A percentile compares a stretch with the other conserved stretches of the same genome.
phyloP scores from a whole-genome alignment of 192 early-diverging fungal genomes.

The Podila epigama region DNA sequence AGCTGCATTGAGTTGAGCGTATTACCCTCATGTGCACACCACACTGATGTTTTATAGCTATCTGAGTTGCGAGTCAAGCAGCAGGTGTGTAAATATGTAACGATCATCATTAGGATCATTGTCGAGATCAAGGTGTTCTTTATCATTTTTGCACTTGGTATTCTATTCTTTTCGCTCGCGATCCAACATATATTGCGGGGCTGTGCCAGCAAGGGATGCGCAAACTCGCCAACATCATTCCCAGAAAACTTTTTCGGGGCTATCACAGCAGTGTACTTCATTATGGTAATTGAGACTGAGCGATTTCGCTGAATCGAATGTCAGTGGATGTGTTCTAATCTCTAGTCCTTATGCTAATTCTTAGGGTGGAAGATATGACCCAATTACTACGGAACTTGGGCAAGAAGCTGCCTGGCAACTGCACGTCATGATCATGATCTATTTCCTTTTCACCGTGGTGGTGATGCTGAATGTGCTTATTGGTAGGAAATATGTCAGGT shows the following conservation, averaged over 20 bases:
- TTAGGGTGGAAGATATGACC: conserved; percentile 13
- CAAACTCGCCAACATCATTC: background rate
- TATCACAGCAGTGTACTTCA: conserved; percentile 1
- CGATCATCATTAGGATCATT: background rate
- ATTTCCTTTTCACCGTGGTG: conserved; percentile 15
- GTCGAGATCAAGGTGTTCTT: background rate
- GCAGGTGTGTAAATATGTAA: background rate
- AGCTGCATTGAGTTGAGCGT: too few relatives aligned
- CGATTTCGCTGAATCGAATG: background rate
- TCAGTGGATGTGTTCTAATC: too few relatives aligned
- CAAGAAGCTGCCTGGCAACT: background rate
- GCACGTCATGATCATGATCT: conserved; percentile 4
- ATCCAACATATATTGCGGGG: background rate
- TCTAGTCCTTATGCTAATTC: background rate
- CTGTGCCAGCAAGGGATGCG: background rate
- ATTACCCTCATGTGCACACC: too few relatives aligned
- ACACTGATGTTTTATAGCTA: background rate
- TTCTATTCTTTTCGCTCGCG: conserved; percentile 3
- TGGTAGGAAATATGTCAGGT: background rate
- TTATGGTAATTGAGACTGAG: background rate
- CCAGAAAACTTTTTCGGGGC: background rate
- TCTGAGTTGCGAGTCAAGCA: conserved; percentile 6
- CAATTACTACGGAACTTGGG: background rate
- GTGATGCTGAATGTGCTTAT: conserved; percentile 19
- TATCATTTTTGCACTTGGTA: conserved; percentile 1